A percentile compares a stretch with the other conserved stretches of the same genome.
phyloP scores from a whole-genome alignment of 2,329 filamentous ascomycete genomes.

The Fusarium agapanthi region DNA sequence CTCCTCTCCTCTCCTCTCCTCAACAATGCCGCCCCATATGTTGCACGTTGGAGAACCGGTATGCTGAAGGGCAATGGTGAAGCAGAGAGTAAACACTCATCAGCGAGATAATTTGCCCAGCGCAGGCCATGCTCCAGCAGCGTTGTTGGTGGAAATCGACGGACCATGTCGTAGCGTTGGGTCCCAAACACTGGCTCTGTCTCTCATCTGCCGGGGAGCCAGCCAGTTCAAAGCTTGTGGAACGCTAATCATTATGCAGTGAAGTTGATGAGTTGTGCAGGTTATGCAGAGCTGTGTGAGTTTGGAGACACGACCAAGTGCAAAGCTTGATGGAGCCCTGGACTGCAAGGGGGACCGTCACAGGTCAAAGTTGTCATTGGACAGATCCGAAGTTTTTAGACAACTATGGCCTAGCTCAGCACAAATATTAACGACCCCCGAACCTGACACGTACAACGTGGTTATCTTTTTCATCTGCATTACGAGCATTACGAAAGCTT shows the following conservation, averaged over 20 bases:
- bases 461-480: constrained; percentile 2
- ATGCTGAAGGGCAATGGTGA: constrained; percentile 23
- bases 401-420: neutral
- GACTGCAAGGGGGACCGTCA: constrained; percentile 13
- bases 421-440: neutral
- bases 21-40: neutral
- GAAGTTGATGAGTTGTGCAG: constrained; percentile 18
- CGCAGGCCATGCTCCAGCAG: constrained; percentile 10
- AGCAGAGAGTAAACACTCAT: constrained; percentile 10
- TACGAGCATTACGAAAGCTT: constrained; percentile 24
- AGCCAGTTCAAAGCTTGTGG: constrained; percentile 22
- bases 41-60: neutral
- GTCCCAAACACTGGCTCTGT: constrained; percentile 38
- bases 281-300: constrained; percentile 18
- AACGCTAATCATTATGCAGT: constrained; percentile 18
- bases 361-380: constrained; percentile 24
- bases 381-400: neutral
- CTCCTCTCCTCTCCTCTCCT: neutral
- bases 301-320: neutral
- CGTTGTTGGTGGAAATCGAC: constrained; percentile 26
- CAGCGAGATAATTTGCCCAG: constrained; percentile 17
- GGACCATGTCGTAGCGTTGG: constrained; percentile 34
- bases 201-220: constrained; percentile 39
- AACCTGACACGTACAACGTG: constrained; percentile 12
- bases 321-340: neutral